phyloP scores from a whole-genome alignment of 2,329 filamentous ascomycete genomes.

The Colletotrichum simmondsii region DNA sequence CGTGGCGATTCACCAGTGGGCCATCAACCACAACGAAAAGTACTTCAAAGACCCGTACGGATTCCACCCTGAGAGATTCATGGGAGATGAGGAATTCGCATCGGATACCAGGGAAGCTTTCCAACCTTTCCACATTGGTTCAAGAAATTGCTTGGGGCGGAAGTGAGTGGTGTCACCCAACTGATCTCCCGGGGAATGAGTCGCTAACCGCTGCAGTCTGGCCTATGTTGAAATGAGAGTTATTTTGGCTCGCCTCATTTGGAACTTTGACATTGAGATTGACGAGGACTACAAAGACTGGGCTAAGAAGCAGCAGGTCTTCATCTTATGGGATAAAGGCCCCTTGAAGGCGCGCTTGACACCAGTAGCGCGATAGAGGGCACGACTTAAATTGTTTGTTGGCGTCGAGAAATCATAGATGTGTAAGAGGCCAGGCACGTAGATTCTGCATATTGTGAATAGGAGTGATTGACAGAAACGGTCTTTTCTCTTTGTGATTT shows the following conservation, averaged over 20 bases:
- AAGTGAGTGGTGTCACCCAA: neutral
- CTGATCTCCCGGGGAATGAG: neutral
- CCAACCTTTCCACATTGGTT: slow-evolving; percentile 52
- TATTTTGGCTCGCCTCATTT: slow-evolving; percentile 58
- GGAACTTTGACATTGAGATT: slow-evolving; percentile 58
- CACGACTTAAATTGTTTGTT: neutral
- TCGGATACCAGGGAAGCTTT: slow-evolving; percentile 51
- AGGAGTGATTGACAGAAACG: neutral
- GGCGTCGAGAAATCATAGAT: neutral
- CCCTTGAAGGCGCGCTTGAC: slow-evolving; percentile 4
- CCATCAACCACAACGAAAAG: neutral
- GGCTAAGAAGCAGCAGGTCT: slow-evolving; percentile 49
- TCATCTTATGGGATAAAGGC: slow-evolving; percentile 46
- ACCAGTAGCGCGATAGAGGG: neutral
- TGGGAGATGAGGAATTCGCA: slow-evolving; percentile 5
- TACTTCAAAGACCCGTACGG: slow-evolving; percentile 4
- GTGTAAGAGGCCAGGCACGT: neutral
- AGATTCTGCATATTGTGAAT: neutral
- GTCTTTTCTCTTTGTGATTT: neutral
- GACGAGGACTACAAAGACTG: slow-evolving; percentile 49
- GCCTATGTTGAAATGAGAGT: slow-evolving; percentile 62
- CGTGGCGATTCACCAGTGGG: slow-evolving; percentile 15
- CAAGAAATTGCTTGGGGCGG: neutral
- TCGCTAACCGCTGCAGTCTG: slow-evolving; percentile 45
- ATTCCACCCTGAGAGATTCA: slow-evolving; percentile 18